phyloP scores from a whole-genome alignment of 192 early-diverging fungal species.

The Gaertneriomyces semiglobifer region DNA sequence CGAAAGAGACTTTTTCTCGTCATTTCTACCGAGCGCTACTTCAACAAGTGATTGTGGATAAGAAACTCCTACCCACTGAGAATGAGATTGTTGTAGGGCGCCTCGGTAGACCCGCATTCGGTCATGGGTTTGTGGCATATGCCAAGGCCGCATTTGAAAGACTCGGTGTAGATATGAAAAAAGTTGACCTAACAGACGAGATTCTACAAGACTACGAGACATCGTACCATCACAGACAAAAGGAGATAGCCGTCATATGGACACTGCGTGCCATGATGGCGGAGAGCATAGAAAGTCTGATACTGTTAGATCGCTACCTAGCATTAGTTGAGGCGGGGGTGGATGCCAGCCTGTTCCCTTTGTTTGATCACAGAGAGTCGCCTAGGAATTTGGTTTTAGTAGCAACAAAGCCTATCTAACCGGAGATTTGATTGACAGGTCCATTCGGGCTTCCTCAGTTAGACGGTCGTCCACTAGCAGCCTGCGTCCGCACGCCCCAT shows the following conservation, averaged over 20 bases:
- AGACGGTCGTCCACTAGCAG: no score
- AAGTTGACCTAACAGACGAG: conserved; percentile 20
- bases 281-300: conserved; percentile 70
- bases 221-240: conserved; percentile 30
- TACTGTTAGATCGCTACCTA: conserved; percentile 73
- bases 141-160: conserved; percentile 56
- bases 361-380: conserved; percentile 60
- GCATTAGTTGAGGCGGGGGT: conserved; percentile 49
- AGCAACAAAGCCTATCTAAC: conserved; percentile 1
- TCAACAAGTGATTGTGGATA: conserved; percentile 44
- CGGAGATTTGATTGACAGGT: not conserved
- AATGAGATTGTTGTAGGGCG: conserved; percentile 33
- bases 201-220: conserved; percentile 41
- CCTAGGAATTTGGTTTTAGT: conserved; percentile 68
- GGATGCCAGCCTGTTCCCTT: conserved; percentile 45
- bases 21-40: conserved; percentile 75
- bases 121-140: conserved; percentile 28
- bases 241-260: conserved; percentile 75
- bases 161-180: conserved; percentile 32
- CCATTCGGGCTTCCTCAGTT: no score
- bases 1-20: conserved; percentile 58
- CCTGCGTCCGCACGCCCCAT: conserved; percentile 33
- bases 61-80: conserved; percentile 20
- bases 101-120: conserved; percentile 25
- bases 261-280: conserved; percentile 73